Conservation (phyloP, 495 filamentous ascomycete genomes). For the Xylaria acuta region DNA sequence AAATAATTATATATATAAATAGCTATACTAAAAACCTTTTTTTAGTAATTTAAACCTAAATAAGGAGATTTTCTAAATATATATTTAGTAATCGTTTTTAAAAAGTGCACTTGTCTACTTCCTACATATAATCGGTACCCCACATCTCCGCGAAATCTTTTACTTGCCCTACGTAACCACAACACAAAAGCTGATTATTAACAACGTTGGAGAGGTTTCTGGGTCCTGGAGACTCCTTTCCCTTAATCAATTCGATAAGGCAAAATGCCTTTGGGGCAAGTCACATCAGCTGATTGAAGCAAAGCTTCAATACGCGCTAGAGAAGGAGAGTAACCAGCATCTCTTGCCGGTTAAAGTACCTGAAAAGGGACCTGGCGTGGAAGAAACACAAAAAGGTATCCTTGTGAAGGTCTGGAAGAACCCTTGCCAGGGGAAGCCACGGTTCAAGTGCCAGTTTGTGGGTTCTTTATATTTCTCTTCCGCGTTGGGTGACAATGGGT, state of each 20-base stretch:
- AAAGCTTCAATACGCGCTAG: not conserved
- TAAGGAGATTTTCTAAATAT: too few relatives aligned
- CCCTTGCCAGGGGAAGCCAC: not conserved
- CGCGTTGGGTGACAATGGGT: too few relatives aligned
- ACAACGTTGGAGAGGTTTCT: not conserved
- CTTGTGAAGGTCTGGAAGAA: not conserved
- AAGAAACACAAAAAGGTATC: not conserved
- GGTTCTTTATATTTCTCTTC: constrained; percentile 5
- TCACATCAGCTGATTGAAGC: not conserved
- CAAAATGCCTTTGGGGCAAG: not conserved
- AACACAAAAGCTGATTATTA: not conserved
- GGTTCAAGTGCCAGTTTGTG: constrained; percentile 4
- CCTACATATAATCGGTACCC: too few relatives aligned
- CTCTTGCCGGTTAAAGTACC: not conserved
- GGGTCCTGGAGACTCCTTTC: not conserved
- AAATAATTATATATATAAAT: too few relatives aligned
- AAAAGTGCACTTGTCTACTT: too few relatives aligned
- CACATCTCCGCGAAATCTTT: too few relatives aligned
- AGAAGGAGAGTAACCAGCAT: not conserved
- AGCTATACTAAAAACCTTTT: too few relatives aligned
- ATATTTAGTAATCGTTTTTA: too few relatives aligned
- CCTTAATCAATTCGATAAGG: not conserved
- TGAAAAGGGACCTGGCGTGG: not conserved
- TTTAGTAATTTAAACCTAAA: too few relatives aligned
- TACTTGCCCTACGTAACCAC: not conserved